phyloP scores from a whole-genome alignment of 768 basidiomycete genomes.

The Piloderma croceum region DNA sequence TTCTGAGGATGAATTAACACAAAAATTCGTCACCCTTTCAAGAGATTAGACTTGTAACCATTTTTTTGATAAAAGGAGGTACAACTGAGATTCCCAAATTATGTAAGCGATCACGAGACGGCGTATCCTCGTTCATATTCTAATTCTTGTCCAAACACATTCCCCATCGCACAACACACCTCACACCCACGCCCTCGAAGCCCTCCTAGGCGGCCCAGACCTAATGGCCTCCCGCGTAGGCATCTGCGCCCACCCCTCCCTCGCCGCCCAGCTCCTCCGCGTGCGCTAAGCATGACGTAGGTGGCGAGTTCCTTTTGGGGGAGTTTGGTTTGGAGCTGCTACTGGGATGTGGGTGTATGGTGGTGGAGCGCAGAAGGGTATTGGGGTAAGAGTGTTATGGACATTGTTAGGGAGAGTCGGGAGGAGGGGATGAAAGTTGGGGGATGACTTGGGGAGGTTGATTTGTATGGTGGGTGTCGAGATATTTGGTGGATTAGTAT shows the following conservation, averaged over 20 bases:
- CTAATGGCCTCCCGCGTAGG: conserved; percentile 73
- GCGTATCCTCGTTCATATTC: too few relatives aligned
- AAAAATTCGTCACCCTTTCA: too few relatives aligned
- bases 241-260: conserved; percentile 62
- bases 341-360: conserved; percentile 80
- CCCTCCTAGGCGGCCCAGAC: conserved; percentile 72
- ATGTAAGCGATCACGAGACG: too few relatives aligned
- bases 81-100: too few relatives aligned
- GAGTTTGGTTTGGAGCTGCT: conserved; percentile 65
- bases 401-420: conserved; percentile 69
- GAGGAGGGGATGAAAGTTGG: conserved; percentile 70
- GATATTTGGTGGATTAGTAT: too few relatives aligned
- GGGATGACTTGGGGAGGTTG: conserved; percentile 81
- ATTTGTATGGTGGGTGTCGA: conserved; percentile 58
- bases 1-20: too few relatives aligned
- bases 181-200: conserved; percentile 70
- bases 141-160: too few relatives aligned
- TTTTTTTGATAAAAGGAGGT: too few relatives aligned
- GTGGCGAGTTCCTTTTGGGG: conserved; percentile 72
- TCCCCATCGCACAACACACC: conserved; percentile 75
- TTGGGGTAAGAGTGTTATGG: conserved; percentile 77
- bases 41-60: too few relatives aligned
- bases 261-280: conserved; percentile 69
- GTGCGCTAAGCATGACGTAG: conserved; percentile 72
- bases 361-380: conserved; percentile 39